Evolutionary conservation across 2,329 filamentous ascomycete genomes (phyloP), one percentile per base, ranked within the genome.

Genomic region (Basipetospora chlamydospora): DNA sequence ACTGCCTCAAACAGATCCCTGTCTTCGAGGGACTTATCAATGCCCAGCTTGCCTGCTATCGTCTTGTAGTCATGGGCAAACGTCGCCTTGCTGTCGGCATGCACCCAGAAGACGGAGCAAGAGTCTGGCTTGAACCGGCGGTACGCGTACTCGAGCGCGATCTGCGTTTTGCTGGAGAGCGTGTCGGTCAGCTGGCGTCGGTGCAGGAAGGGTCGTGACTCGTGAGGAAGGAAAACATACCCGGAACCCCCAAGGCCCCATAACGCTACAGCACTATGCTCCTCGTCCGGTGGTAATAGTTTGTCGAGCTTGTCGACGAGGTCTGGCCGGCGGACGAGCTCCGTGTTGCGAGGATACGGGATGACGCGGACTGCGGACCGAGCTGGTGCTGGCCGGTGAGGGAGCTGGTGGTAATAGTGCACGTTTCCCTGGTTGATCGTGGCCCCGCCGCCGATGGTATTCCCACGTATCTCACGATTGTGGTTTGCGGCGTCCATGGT

Each of bases 91-190:
- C 38, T 53, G 34, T 55, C 47, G 9, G 55, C 56, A 38, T 57
- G 52, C 1, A 59, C 50, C 56, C 53, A 60, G 39, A 59, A 57
- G 2, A 61, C 44, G 0, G 50, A 55, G 35, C 50, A 52, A 5
- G 34, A 15, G 0, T 38, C 30, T 9, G 46, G 43, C 5, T 41
- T 11, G n/a, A 41, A 39, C 37, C 46, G 45, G 5, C 36, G 34
- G 38, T 56, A 54, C 2, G 53, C 54, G 38, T 52, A 59, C 10
- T 57, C 47, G 3, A 58, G 42, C 2, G 55, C 55, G 13, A 60
- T 46, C 34, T 59, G 55, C 0, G 57, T 58, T 47, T 60, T 60
- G 1, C 56, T 58, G n/a, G n/a, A 11, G 10, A 1, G 23, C n/a
- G 9, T 26, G 41, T 36, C 37, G 42, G 11, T 31, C 5, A n/a